Percentiles rank a stretch among this genome's conserved stretches.
These are phyloP conservation scores for Phytophthora boehmeriae DNA, from an alignment of 352 stramenopile genomes.

Conservation along the genomic window DNA sequence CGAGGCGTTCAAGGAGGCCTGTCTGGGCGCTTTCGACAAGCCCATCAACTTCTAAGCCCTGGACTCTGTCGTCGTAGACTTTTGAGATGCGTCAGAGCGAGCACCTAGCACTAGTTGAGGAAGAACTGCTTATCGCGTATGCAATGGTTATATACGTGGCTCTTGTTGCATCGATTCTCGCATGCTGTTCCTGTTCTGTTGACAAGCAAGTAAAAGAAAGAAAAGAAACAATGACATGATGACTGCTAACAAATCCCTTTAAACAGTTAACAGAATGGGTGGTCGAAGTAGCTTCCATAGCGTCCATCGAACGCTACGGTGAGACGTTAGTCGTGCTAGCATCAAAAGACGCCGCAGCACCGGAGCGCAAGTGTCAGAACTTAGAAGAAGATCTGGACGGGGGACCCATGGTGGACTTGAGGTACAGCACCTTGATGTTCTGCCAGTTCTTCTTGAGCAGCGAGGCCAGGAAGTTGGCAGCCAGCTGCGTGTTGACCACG, in stretches of 20 bases:
- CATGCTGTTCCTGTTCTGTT: too few species aligned
- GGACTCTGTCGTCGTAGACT: constrained; percentile 11
- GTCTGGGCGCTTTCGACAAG: constrained; percentile 97
- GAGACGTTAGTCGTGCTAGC: constrained; percentile 27
- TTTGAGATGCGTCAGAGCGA: constrained; percentile 6
- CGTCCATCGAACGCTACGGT: constrained; percentile 24
- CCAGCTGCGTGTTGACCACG: constrained; percentile 97
- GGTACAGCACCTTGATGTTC: constrained; percentile 99
- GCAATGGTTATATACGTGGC: constrained; percentile 35
- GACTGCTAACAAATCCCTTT: constrained; percentile 47
- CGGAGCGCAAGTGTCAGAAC: not conserved
- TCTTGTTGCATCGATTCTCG: not conserved
- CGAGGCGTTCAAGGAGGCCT: constrained; percentile 99
- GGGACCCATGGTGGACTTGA: constrained; percentile 99
- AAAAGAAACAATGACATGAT: not conserved
- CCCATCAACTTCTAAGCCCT: constrained; percentile 98
- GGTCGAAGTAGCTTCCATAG: constrained; percentile 47
- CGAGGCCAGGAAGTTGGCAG: constrained; percentile 99
- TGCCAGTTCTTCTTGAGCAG: constrained; percentile 99
- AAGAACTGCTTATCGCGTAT: constrained; percentile 30
- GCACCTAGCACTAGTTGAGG: constrained; percentile 15
- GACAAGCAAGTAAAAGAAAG: not conserved
- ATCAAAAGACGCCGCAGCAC: not conserved
- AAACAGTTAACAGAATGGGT: constrained; percentile 45
- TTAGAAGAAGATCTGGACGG: constrained; percentile 99